phyloP scores from a whole-genome alignment of 345 rosid species.

The Isatis tinctoria region DNA sequence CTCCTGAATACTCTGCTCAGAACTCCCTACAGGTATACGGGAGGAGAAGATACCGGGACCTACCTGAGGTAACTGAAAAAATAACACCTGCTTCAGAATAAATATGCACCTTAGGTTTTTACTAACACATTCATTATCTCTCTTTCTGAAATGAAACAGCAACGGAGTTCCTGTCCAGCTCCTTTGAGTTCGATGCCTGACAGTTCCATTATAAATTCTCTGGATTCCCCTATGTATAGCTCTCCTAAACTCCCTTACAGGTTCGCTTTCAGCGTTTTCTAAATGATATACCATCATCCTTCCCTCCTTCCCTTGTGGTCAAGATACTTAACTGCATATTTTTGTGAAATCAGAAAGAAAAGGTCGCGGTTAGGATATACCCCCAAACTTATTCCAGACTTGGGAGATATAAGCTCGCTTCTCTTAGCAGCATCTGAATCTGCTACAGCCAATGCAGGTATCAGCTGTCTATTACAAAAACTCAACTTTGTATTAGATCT shows the following conservation, averaged over 20 bases:
- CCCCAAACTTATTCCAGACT: neutral
- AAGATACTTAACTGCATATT: neutral
- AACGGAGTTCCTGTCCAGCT: slow-evolving; percentile 3
- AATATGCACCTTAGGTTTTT: neutral
- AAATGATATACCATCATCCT: neutral
- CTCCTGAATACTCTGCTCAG: slow-evolving; percentile 4
- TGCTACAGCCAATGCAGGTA: slow-evolving; percentile 20
- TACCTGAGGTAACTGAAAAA: slow-evolving; percentile 30
- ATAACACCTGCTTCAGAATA: neutral
- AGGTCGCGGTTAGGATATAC: slow-evolving; percentile 2
- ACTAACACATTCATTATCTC: neutral
- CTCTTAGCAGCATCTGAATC: slow-evolving; percentile 16
- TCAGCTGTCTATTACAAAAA: neutral
- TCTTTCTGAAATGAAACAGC: neutral
- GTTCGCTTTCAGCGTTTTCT: slow-evolving; percentile 8
- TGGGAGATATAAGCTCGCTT: slow-evolving; percentile 16
- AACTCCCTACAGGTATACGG: slow-evolving; percentile 1
- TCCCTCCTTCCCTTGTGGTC: neutral
- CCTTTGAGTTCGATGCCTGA: neutral
- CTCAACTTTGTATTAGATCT: neutral
- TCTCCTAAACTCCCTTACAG: slow-evolving; percentile 34
- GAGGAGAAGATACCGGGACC: slow-evolving; percentile 38
- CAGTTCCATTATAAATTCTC: slow-evolving; percentile 7
- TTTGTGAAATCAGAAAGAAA: slow-evolving; percentile 11
- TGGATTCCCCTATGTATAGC: slow-evolving; percentile 10